A percentile compares a stretch with the other conserved stretches of the same genome.
Evolutionary conservation across 108 stramenopile genomes (phyloP).

Genomic region (Nitzschia putrida): DNA sequence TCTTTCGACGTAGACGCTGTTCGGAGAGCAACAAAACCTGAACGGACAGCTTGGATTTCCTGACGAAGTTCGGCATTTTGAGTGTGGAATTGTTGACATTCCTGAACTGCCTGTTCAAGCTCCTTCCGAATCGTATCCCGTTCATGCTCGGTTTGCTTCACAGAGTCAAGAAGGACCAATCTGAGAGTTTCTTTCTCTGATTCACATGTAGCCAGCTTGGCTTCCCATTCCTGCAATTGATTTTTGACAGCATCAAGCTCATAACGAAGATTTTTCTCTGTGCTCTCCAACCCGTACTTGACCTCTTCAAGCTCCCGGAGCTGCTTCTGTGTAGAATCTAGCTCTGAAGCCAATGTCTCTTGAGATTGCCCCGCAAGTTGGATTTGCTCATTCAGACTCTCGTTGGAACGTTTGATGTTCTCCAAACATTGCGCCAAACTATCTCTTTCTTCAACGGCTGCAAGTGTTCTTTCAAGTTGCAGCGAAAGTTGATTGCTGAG

Average conservation of each 20-base stretch:
- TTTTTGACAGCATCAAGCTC: background rate
- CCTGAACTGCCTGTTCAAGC: conserved; percentile 1
- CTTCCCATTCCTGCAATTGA: background rate
- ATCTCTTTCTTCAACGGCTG: background rate
- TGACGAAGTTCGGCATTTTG: background rate
- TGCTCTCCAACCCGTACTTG: background rate
- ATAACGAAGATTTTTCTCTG: background rate
- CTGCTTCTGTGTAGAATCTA: background rate
- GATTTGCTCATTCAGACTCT: background rate
- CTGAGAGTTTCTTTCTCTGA: background rate
- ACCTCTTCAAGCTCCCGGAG: background rate
- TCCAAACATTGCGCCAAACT: too few relatives aligned
- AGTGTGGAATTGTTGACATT: background rate
- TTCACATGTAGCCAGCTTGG: background rate
- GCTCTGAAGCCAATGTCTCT: background rate
- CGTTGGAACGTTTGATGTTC: too few relatives aligned
- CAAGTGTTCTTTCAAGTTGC: background rate
- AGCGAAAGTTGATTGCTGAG: too few relatives aligned
- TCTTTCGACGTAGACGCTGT: background rate
- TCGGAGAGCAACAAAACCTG: background rate
- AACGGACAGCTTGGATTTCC: background rate
- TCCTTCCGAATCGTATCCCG: too few relatives aligned
- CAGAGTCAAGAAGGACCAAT: background rate
- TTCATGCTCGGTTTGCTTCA: background rate
- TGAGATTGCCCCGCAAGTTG: background rate